A percentile compares a stretch with the other conserved stretches of the same genome.
phyloP scores from a whole-genome alignment of 2,329 filamentous ascomycete genomes.

The Pseudogymnoascus sp. region DNA sequence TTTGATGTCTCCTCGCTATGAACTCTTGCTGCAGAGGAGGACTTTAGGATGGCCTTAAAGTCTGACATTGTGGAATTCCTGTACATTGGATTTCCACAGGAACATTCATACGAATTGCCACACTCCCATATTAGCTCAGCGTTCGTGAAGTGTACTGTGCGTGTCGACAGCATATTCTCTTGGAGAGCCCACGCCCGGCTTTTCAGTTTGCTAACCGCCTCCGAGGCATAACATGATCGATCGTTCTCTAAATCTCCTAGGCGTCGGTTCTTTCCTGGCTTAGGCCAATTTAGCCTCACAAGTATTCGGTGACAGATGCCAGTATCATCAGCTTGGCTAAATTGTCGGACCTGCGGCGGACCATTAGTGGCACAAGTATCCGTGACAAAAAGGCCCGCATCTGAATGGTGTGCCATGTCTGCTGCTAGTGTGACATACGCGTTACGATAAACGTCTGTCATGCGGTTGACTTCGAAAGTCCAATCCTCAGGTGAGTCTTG shows the following conservation, averaged over 20 bases:
- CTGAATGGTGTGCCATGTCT: background rate
- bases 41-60: constrained; percentile 2
- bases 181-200: constrained; percentile 22
- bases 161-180: constrained; percentile 18
- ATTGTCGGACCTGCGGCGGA: background rate
- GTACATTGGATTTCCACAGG: constrained; percentile 8
- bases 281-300: background rate
- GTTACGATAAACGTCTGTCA: background rate
- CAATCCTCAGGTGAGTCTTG: background rate
- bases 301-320: background rate
- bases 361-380: background rate
- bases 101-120: background rate
- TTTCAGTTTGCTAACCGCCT: constrained; percentile 22
- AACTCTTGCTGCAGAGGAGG: constrained; percentile 9
- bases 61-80: constrained; percentile 12
- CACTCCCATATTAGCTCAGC: constrained; percentile 22
- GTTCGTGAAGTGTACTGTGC: constrained; percentile 18
- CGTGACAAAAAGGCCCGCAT: background rate
- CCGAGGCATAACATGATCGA: background rate
- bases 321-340: background rate
- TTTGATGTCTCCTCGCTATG: background rate
- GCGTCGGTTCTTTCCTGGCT: background rate
- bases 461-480: background rate
- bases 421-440: background rate
- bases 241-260: background rate